A percentile compares a stretch with the other conserved stretches of the same genome.
Conservation (phyloP, 169 alveolate genomes). For the Neospora caninum region DNA sequence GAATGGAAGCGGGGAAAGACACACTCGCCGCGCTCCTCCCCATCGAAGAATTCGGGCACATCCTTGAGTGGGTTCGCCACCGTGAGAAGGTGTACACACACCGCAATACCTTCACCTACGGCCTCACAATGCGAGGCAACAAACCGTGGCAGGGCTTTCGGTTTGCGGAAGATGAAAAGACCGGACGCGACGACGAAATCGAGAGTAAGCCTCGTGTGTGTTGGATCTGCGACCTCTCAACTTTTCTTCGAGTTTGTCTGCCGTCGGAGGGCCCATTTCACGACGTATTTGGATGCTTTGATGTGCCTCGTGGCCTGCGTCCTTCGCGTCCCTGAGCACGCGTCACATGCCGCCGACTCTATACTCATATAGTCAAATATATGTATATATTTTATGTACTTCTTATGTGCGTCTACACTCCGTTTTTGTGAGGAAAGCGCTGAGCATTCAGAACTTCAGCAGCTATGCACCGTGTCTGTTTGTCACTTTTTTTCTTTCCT, state of each 20-base stretch:
- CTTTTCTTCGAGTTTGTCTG: too few relatives aligned
- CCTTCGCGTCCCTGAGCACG: too few relatives aligned
- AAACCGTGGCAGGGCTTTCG: constrained; percentile 7
- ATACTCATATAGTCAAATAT: background rate
- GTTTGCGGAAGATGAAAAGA: background rate
- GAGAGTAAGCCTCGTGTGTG: background rate
- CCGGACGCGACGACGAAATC: background rate
- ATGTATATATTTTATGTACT: background rate
- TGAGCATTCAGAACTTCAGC: too few relatives aligned
- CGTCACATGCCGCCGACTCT: too few relatives aligned
- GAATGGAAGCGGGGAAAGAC: background rate
- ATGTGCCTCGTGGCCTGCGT: too few relatives aligned
- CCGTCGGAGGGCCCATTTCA: too few relatives aligned
- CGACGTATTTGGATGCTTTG: too few relatives aligned
- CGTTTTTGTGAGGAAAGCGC: background rate
- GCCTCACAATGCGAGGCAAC: background rate
- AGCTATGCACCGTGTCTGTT: too few relatives aligned
- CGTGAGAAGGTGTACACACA: constrained; percentile 23
- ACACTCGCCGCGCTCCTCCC: background rate
- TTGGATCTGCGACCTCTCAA: background rate
- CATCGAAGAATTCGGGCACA: background rate
- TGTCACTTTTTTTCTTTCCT: background rate
- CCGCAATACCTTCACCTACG: constrained; percentile 11
- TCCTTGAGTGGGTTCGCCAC: background rate
- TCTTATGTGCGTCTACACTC: background rate